Evolutionary conservation across 345 rosid species (phyloP), one percentile per base, ranked within the genome.

Genomic region (Clarkia xantiana): DNA sequence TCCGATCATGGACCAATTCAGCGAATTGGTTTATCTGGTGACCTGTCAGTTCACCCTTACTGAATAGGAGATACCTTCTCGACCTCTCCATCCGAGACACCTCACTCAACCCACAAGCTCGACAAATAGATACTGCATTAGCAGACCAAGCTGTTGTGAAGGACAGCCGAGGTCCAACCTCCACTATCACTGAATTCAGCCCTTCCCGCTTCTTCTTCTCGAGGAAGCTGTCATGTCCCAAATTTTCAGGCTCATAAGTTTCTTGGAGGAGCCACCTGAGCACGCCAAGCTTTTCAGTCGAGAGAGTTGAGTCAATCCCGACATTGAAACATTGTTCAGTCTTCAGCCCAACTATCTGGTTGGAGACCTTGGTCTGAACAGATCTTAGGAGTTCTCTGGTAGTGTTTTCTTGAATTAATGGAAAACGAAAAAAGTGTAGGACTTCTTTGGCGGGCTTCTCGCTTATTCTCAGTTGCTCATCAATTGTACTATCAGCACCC

Each of bases 121-220:
- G 54, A 50, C 95, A 90, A 42, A 90, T 76, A 1, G 95, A 90
- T 23, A 90, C 95, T 14, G 86, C 95, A 69, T 90, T 90, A 5
- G 88, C 56, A 18, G 97, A 90, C 97, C 95, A 90, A 1, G 95
- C 95, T 18, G 97, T 86, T 3, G 95, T 81, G 54, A 90, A 90
- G 10, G 97, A 90, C 59, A 90, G 47, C 57, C 95, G 67, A 0
- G 97, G 95, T 49, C 95, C 95, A 56, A 82, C 95, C 74, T 90
- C 97, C 50, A 81, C 63, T 16, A 83, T 76, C 40, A 67, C 73
- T 23, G 70, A 56, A 61, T 58, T 57, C 47, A 86, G 63, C 38
- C 84, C 84, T 58, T 76, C 84, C 44, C 73, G 80, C 59, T 38
- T 74, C 76, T 76, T 81, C 83, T 58, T 83, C 66, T 70, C 89